These are phyloP conservation scores for Zygosaccharomyces siamensis DNA, from an alignment of 805 yeast species.

Conservation along the genomic window DNA sequence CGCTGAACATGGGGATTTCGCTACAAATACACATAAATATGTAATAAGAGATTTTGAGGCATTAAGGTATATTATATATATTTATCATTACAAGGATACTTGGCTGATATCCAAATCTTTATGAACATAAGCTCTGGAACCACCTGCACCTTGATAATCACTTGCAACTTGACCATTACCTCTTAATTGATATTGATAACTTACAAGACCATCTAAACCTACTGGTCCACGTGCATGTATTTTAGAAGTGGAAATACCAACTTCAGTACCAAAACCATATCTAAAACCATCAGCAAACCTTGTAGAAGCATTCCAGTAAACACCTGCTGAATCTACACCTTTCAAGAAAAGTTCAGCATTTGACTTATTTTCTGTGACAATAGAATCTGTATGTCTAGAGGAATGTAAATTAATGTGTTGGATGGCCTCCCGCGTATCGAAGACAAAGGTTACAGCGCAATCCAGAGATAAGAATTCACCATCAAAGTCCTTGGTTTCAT, in stretches of 20 bases:
- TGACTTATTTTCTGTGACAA: slow-evolving; percentile 68
- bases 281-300: slow-evolving; percentile 98
- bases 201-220: slow-evolving; percentile 93
- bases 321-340: slow-evolving; percentile 92
- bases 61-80: neutral
- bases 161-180: slow-evolving; percentile 93
- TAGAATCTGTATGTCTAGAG: slow-evolving; percentile 93
- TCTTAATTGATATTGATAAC: slow-evolving; percentile 87
- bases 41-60: slow-evolving; percentile 2
- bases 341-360: slow-evolving; percentile 73
- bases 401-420: slow-evolving; percentile 84
- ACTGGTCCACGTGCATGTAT: slow-evolving; percentile 99
- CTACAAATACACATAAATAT: neutral
- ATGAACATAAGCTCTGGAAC: slow-evolving; percentile 71
- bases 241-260: slow-evolving; percentile 94
- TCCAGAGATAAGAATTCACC: slow-evolving; percentile 81
- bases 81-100: slow-evolving; percentile 24
- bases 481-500: slow-evolving; percentile 56
- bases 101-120: slow-evolving; percentile 46
- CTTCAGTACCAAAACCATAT: slow-evolving; percentile 98
- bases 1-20: neutral
- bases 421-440: slow-evolving; percentile 66
- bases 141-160: slow-evolving; percentile 93
- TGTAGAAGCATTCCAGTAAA: slow-evolving; percentile 96
- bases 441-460: slow-evolving; percentile 65